Evolutionary conservation across 169 alveolate species (phyloP).

Genomic region (Cyclospora cayetanensis): DNA sequence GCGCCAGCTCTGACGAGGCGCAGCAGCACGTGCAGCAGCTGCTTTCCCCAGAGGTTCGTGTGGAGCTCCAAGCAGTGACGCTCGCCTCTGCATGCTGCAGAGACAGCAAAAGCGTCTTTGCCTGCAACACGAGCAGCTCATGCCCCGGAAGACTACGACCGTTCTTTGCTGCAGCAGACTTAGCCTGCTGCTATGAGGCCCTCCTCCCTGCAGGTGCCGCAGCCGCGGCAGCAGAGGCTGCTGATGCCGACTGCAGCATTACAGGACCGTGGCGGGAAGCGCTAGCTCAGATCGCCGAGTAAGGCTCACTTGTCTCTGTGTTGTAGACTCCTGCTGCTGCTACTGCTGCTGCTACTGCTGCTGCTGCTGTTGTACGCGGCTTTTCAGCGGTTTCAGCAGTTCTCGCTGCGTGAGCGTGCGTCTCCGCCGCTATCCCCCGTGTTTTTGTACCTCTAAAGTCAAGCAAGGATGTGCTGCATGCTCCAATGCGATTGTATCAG

Average conservation of each 20-base stretch:
- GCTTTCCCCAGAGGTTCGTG: neutral
- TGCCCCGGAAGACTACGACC: neutral
- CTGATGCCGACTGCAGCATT: neutral
- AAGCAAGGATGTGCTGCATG: neutral
- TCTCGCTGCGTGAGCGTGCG: too few relatives aligned
- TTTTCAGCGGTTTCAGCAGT: neutral
- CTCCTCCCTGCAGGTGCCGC: neutral
- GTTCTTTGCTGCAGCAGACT: neutral
- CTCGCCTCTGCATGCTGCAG: too few relatives aligned
- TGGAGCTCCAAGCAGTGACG: neutral
- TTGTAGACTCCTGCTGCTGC: too few relatives aligned
- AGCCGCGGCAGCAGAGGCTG: neutral
- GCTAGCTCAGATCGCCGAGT: slow-evolving; percentile 76
- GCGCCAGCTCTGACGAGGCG: too few relatives aligned
- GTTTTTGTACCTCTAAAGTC: too few relatives aligned
- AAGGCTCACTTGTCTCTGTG: too few relatives aligned
- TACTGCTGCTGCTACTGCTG: too few relatives aligned
- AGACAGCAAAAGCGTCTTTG: neutral
- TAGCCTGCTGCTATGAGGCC: neutral
- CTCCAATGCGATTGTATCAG: neutral
- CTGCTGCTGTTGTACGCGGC: neutral
- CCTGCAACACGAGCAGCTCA: neutral
- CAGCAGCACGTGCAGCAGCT: too few relatives aligned
- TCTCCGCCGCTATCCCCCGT: too few relatives aligned
- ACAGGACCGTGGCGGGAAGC: slow-evolving; percentile 66